Evolutionary conservation across 1,139 yeast species (phyloP).

Genomic region (Saccharomycopsis hybrid): DNA sequence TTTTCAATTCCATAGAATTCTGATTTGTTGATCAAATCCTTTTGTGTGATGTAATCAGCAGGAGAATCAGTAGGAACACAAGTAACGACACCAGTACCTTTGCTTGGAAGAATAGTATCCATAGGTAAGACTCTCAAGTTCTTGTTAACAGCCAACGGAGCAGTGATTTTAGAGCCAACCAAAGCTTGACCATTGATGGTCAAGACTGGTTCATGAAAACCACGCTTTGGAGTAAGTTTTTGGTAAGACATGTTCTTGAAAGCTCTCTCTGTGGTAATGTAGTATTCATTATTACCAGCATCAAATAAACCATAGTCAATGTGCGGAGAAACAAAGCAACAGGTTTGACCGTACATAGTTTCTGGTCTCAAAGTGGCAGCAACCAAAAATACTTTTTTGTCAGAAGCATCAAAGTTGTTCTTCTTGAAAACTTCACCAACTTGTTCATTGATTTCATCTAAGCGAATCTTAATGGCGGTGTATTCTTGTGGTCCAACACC

Average conservation of each 20-base stretch:
- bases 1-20: conserved; percentile 81
- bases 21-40: conserved; percentile 81
- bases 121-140: conserved; percentile 86
- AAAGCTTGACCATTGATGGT: conserved; percentile 64
- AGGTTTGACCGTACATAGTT: conserved; percentile 98
- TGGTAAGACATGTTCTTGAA: conserved; percentile 97
- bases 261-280: conserved; percentile 91
- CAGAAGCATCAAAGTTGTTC: conserved; percentile 41
- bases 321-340: conserved; percentile 96
- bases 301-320: conserved; percentile 87
- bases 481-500: conserved; percentile 97
- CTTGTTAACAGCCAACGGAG: conserved; percentile 71
- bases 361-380: conserved; percentile 99
- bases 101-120: conserved; percentile 92
- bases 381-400: conserved; percentile 70
- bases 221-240: conserved; percentile 85
- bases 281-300: conserved; percentile 73
- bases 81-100: conserved; percentile 99
- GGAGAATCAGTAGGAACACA: conserved; percentile 99
- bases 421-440: conserved; percentile 43
- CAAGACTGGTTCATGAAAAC: conserved; percentile 57
- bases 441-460: conserved; percentile 41
- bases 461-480: conserved; percentile 81
- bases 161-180: conserved; percentile 79
- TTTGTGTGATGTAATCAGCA: conserved; percentile 85